Percentiles rank a stretch among this genome's conserved stretches.
phyloP scores from a whole-genome alignment of 1,139 yeast genomes.

The Geotrichum aggregatum region DNA sequence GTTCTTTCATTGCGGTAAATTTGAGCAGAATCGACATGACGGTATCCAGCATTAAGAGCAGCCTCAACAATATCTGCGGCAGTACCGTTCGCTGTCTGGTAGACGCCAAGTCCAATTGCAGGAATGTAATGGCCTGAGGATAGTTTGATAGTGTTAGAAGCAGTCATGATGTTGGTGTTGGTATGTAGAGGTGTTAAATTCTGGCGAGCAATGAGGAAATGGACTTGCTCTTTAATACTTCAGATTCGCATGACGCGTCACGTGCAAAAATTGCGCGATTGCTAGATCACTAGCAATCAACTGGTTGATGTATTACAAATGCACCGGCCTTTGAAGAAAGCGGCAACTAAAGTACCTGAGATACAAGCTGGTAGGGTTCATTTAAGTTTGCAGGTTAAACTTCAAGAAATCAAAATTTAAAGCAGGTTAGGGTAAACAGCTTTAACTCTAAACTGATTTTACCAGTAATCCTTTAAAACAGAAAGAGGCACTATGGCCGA shows the following conservation, averaged over 20 bases:
- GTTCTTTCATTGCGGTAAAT: constrained; percentile 56
- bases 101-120: constrained; percentile 56
- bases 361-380: too few relatives aligned
- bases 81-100: constrained; percentile 43
- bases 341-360: too few relatives aligned
- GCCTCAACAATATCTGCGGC: constrained; percentile 46
- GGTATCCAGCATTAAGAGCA: constrained; percentile 61
- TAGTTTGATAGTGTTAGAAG: constrained; percentile 27
- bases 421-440: too few relatives aligned
- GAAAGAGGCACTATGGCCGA: constrained; percentile 73
- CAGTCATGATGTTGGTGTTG: background rate
- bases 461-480: too few relatives aligned
- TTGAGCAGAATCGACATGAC: constrained; percentile 64
- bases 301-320: too few relatives aligned
- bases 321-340: too few relatives aligned
- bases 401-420: too few relatives aligned
- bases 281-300: too few relatives aligned
- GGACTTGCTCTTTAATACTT: background rate
- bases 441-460: too few relatives aligned
- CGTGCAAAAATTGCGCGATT: too few relatives aligned
- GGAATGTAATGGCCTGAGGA: constrained; percentile 50
- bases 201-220: background rate
- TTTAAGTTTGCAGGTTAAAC: too few relatives aligned
- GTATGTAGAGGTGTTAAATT: background rate
- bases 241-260: background rate